Percentiles rank a stretch among this genome's conserved stretches.
Evolutionary conservation across 2,329 filamentous ascomycete genomes (phyloP).

Genomic region (Verticillium alfalfae): DNA sequence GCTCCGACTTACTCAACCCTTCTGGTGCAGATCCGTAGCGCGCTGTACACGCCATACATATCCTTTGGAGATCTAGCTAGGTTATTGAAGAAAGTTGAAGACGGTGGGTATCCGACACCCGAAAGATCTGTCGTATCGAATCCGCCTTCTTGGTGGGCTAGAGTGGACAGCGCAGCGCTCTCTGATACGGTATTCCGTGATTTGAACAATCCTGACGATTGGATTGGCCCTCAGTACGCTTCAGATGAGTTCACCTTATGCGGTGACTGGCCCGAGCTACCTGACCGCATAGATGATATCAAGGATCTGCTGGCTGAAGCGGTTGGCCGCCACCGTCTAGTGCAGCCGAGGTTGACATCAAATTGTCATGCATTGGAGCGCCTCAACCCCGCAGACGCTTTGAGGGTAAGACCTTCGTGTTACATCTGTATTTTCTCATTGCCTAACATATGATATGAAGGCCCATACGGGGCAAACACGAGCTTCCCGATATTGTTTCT

Average conservation of each 20-base stretch:
- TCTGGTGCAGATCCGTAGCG: neutral
- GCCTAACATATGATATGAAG: neutral
- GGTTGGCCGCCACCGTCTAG: neutral
- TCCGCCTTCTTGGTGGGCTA: neutral
- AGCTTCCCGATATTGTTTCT: conserved; percentile 37
- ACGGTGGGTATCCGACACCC: neutral
- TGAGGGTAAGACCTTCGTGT: conserved; percentile 13
- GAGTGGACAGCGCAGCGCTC: neutral
- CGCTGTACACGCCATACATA: neutral
- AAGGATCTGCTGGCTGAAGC: neutral
- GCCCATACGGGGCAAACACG: conserved; percentile 20
- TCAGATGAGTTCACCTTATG: neutral
- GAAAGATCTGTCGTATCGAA: neutral
- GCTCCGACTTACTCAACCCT: neutral
- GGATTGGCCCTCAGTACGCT: neutral
- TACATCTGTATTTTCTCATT: no score
- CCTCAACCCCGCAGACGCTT: conserved; percentile 30
- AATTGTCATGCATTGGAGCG: neutral
- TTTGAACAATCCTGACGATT: neutral
- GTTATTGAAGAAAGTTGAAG: neutral
- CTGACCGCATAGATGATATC: neutral
- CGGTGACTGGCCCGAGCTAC: neutral
- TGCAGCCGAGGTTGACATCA: neutral
- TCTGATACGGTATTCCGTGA: neutral
- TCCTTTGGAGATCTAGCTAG: neutral